A percentile compares a stretch with the other conserved stretches of the same genome.
phyloP scores from a whole-genome alignment of 805 yeast species.

The Ogataea sp. region DNA sequence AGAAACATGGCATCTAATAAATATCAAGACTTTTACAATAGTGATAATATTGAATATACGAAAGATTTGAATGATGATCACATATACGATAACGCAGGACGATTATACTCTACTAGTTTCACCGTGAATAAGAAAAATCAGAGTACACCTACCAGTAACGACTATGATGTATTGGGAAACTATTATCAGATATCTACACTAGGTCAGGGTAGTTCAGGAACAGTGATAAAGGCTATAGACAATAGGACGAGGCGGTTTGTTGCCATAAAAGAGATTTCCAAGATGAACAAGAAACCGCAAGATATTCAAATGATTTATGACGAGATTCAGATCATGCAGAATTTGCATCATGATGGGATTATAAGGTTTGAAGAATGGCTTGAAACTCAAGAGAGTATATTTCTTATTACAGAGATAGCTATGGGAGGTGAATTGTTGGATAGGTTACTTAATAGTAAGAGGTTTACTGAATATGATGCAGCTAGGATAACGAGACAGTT shows the following conservation, averaged over 20 bases:
- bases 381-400: slow-evolving; percentile 77
- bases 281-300: neutral
- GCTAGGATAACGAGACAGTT: slow-evolving; percentile 58
- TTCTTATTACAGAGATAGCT: slow-evolving; percentile 83
- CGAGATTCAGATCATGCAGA: slow-evolving; percentile 59
- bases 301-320: slow-evolving; percentile 12
- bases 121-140: too few relatives aligned
- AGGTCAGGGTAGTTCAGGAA: slow-evolving; percentile 1
- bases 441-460: slow-evolving; percentile 64
- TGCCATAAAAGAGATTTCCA: slow-evolving; percentile 1
- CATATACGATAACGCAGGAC: too few relatives aligned
- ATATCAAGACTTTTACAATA: neutral
- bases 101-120: too few relatives aligned
- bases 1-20: too few relatives aligned
- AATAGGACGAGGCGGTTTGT: neutral
- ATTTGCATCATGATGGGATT: slow-evolving; percentile 67
- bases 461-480: slow-evolving; percentile 81
- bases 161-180: neutral
- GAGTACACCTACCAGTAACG: too few relatives aligned
- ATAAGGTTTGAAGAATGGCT: slow-evolving; percentile 83
- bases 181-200: neutral
- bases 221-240: neutral
- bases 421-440: slow-evolving; percentile 91
- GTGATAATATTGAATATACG: neutral
- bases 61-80: too few relatives aligned